Evolutionary conservation across 179 eudicot genomes (phyloP).

Genomic region (Amaranthus tricolor): DNA sequence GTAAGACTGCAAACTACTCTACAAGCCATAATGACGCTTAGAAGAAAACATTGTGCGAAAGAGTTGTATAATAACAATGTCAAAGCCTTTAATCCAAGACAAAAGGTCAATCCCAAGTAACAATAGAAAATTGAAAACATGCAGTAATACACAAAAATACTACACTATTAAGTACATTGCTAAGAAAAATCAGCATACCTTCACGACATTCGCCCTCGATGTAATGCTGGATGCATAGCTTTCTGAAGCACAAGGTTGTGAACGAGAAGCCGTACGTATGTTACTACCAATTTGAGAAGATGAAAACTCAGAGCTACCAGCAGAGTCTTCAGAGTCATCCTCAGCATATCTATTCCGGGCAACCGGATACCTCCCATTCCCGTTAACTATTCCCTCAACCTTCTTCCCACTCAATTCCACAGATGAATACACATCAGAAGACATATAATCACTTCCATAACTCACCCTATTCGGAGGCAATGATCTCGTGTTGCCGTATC

Average conservation of each 20-base stretch:
- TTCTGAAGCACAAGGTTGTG: slow-evolving; percentile 37
- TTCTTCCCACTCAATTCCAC: slow-evolving; percentile 56
- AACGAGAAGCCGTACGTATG: slow-evolving; percentile 33
- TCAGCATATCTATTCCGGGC: slow-evolving; percentile 38
- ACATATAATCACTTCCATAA: slow-evolving; percentile 62
- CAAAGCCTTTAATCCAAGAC: background rate
- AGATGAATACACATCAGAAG: slow-evolving; percentile 79
- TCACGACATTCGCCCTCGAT: slow-evolving; percentile 34
- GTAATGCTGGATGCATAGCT: slow-evolving; percentile 52
- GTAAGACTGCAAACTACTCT: too few species aligned
- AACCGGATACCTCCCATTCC: slow-evolving; percentile 42
- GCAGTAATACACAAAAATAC: background rate
- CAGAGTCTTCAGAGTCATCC: slow-evolving; percentile 71
- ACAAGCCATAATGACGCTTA: too few species aligned
- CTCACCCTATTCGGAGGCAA: slow-evolving; percentile 34
- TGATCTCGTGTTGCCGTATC: slow-evolving; percentile 36
- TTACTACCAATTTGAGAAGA: slow-evolving; percentile 46
- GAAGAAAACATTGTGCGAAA: too few species aligned
- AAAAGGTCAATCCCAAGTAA: background rate
- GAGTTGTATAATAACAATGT: too few species aligned
- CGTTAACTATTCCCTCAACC: slow-evolving; percentile 40
- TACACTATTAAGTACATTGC: background rate
- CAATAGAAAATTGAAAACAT: background rate
- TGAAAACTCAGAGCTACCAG: slow-evolving; percentile 65
- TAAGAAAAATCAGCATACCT: slow-evolving; percentile 40